These are phyloP conservation scores for Trametes elegans DNA, from an alignment of 768 basidiomycete species.

Conservation along the genomic window DNA sequence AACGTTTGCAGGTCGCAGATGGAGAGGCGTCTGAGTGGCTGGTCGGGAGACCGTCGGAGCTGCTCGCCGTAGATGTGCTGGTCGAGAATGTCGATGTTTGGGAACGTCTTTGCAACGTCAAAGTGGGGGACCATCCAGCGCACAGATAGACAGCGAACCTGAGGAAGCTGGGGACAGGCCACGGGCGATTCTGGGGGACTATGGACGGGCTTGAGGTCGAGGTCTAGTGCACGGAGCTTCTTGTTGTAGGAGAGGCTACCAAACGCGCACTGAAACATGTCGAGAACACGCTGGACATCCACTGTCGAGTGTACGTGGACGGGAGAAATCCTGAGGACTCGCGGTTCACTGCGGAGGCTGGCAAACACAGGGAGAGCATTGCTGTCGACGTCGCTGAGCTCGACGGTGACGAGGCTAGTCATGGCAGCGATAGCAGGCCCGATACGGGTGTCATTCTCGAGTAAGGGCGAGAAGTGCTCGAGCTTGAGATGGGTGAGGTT, in stretches of 20 bases:
- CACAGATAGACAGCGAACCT: conserved; percentile 3
- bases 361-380: conserved; percentile 1
- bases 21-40: conserved; percentile 8
- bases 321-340: neutral
- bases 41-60: neutral
- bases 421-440: conserved; percentile 2
- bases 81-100: conserved; percentile 1
- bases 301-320: neutral
- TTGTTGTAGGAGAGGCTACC: neutral
- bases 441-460: conserved; percentile 9
- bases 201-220: conserved; percentile 7
- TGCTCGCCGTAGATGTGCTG: conserved; percentile 10
- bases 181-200: neutral
- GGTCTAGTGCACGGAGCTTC: conserved; percentile 4
- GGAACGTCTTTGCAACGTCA: conserved; percentile 6
- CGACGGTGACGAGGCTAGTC: neutral
- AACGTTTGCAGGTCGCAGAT: conserved; percentile 1
- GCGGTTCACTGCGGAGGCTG: neutral
- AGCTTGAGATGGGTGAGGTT: conserved; percentile 4
- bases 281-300: neutral
- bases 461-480: conserved; percentile 2
- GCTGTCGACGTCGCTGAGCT: conserved; percentile 5
- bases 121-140: conserved; percentile 6
- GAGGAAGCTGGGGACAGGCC: neutral
- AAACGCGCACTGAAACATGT: neutral